Conservation (phyloP, 1,284 basidiomycete species). For the Ceratobasidium sp. region DNA sequence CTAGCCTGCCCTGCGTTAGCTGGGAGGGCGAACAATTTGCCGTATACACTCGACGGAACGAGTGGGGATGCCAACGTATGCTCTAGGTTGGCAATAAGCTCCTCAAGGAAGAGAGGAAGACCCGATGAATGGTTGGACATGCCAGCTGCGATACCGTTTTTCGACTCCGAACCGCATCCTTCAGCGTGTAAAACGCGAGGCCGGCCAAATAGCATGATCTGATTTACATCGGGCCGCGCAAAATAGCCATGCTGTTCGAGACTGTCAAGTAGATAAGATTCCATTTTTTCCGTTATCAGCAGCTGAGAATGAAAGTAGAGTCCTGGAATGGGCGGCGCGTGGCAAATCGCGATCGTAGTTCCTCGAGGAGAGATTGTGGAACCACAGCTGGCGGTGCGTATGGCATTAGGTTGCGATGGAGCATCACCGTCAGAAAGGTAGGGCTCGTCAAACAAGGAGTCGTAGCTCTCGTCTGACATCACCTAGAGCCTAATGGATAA, state of each 20-base stretch:
- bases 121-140: constrained; percentile 49
- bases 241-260: constrained; percentile 67
- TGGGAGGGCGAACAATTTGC: constrained; percentile 60
- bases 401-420: constrained; percentile 1
- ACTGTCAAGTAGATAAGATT: constrained; percentile 57
- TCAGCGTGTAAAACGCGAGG: constrained; percentile 15
- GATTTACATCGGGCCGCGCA: constrained; percentile 59
- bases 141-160: not conserved
- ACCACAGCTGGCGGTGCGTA: not conserved
- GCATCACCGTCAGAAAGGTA: constrained; percentile 31
- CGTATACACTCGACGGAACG: constrained; percentile 59
- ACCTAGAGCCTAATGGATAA: not conserved
- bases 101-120: constrained; percentile 62
- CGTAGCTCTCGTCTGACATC: constrained; percentile 32
- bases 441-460: constrained; percentile 41
- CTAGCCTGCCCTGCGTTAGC: constrained; percentile 57
- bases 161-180: constrained; percentile 22
- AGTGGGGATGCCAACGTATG: constrained; percentile 56
- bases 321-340: constrained; percentile 65
- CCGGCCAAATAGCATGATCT: constrained; percentile 80
- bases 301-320: constrained; percentile 66
- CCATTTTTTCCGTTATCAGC: constrained; percentile 59
- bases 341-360: constrained; percentile 46
- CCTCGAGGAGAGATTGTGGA: constrained; percentile 15
- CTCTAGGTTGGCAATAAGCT: constrained; percentile 60